A percentile compares a stretch with the other conserved stretches of the same genome.
phyloP scores from a whole-genome alignment of 2,329 filamentous ascomycete species.

The Colletotrichum echinochloae region DNA sequence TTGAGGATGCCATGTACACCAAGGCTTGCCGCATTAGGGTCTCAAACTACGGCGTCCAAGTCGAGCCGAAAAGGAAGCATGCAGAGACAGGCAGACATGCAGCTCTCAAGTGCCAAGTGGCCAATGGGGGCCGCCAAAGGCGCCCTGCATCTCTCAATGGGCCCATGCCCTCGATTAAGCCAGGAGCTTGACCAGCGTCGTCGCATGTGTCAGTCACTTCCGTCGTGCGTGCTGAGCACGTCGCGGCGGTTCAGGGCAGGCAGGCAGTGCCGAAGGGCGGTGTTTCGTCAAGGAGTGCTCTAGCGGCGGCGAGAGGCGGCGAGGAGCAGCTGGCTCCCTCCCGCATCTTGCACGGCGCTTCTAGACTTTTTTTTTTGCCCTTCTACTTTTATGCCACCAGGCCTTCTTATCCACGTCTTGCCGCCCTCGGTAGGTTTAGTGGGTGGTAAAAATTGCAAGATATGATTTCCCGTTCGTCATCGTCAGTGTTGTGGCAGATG shows the following conservation, averaged over 20 bases:
- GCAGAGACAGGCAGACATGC: conserved; percentile 35
- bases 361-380: neutral
- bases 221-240: neutral
- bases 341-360: no score
- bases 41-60: conserved; percentile 25
- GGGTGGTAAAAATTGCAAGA: conserved; percentile 1
- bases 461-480: conserved; percentile 13
- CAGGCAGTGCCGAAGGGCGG: conserved; percentile 1
- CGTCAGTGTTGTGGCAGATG: neutral
- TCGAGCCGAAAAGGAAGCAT: conserved; percentile 33
- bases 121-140: conserved; percentile 16
- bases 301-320: neutral
- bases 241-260: conserved; percentile 9
- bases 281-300: conserved; percentile 3
- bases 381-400: neutral
- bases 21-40: conserved; percentile 32
- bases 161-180: conserved; percentile 4
- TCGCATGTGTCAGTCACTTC: neutral
- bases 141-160: conserved; percentile 16
- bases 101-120: conserved; percentile 22
- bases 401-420: neutral
- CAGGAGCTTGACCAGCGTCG: conserved; percentile 11
- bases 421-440: conserved; percentile 5
- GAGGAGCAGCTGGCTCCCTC: no score
- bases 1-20: conserved; percentile 14